A percentile compares a stretch with the other conserved stretches of the same genome.
These are phyloP conservation scores for Quercus berberidifolia DNA, from an alignment of 306 rosid species.

Conservation along the genomic window DNA sequence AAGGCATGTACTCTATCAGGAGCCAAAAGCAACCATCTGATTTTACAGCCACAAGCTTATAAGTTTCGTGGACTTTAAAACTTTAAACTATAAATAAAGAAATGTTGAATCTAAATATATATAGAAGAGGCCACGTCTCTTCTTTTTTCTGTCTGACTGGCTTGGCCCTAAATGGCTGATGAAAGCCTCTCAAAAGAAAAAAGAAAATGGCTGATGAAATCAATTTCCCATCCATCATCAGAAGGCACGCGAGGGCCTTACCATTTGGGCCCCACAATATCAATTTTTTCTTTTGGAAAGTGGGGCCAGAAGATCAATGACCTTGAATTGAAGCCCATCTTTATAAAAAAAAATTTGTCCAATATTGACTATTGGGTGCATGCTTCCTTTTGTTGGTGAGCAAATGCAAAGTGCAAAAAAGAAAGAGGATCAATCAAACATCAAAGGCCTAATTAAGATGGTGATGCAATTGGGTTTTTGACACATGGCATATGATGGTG, in stretches of 20 bases:
- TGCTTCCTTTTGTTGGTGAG: not conserved
- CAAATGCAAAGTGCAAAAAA: not conserved
- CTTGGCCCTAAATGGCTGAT: slow-evolving; percentile 13
- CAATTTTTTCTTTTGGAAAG: not conserved
- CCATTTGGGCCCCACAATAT: slow-evolving; percentile 8
- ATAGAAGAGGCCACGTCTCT: slow-evolving; percentile 26
- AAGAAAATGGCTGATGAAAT: not conserved
- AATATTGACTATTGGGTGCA: not conserved
- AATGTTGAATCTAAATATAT: not conserved
- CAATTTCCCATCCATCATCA: slow-evolving; percentile 6
- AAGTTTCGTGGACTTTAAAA: not conserved
- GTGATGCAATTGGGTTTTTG: not conserved
- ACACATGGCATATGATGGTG: not conserved
- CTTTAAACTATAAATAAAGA: not conserved
- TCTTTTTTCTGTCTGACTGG: slow-evolving; percentile 12
- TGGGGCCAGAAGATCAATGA: not conserved
- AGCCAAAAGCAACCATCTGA: not conserved
- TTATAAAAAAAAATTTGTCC: not conserved
- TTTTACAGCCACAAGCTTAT: slow-evolving; percentile 13
- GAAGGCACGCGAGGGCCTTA: slow-evolving; percentile 25
- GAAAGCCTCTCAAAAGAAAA: not conserved
- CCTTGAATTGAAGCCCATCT: not conserved
- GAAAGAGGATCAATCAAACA: not conserved
- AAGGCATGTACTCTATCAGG: not conserved
- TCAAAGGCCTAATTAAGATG: not conserved